Evolutionary conservation across 2,329 filamentous ascomycete species (phyloP).

Genomic region (Trichophyton mentagrophytes): DNA sequence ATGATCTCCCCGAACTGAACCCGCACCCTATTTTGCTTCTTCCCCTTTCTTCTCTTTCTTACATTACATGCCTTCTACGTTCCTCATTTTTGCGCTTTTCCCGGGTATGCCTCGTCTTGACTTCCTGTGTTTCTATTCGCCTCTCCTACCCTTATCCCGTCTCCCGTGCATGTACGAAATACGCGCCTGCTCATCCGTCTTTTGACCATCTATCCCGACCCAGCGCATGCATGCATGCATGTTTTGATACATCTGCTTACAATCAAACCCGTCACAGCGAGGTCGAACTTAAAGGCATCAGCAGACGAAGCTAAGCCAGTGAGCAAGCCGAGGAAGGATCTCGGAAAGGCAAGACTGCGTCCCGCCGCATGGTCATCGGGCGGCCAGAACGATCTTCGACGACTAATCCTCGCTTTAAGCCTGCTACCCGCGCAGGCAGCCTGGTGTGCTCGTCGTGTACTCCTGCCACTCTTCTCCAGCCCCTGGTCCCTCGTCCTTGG

Average conservation of each 20-base stretch:
- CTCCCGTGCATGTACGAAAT: conserved; percentile 1
- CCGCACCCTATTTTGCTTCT: background rate
- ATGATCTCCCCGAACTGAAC: background rate
- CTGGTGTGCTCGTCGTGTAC: background rate
- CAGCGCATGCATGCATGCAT: background rate
- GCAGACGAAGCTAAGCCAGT: conserved; percentile 21
- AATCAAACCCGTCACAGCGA: conserved; percentile 38
- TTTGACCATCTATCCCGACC: background rate
- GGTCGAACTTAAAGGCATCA: conserved; percentile 55
- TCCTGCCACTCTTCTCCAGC: background rate
- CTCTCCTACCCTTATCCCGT: background rate
- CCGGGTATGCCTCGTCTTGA: background rate
- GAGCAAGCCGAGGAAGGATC: conserved; percentile 26
- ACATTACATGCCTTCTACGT: background rate
- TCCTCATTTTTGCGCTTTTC: background rate
- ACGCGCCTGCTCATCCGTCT: background rate
- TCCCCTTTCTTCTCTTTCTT: background rate
- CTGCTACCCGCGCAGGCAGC: background rate
- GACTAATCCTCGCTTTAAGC: background rate
- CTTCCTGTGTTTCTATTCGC: background rate
- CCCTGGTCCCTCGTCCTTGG: background rate
- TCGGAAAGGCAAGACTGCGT: background rate
- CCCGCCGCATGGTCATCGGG: background rate
- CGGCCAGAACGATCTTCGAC: background rate
- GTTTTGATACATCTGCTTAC: conserved; percentile 6